These are phyloP conservation scores for Mucor racemosus DNA, from an alignment of 371 early-diverging fungal species.

Conservation along the genomic window DNA sequence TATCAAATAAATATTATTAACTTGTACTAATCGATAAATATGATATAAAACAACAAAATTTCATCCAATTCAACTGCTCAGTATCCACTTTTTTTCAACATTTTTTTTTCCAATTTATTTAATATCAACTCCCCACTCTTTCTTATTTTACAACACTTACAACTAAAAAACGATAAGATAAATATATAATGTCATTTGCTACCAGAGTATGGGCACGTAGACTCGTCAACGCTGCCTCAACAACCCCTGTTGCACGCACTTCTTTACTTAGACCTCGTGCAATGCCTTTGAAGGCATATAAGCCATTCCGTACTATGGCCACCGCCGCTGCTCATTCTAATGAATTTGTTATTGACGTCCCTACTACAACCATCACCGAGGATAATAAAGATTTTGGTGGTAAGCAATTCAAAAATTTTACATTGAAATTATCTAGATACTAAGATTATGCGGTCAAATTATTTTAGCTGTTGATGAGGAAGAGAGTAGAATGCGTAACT, in stretches of 20 bases:
- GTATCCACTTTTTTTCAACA: not conserved
- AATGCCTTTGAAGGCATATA: slow-evolving; percentile 25
- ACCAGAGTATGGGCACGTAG: slow-evolving; percentile 55
- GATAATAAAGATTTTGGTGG: slow-evolving; percentile 43
- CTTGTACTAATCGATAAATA: not conserved
- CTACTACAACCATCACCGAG: slow-evolving; percentile 51
- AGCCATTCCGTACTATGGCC: slow-evolving; percentile 51
- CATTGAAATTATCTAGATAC: not conserved
- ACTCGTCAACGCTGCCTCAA: slow-evolving; percentile 39
- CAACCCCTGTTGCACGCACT: slow-evolving; percentile 31
- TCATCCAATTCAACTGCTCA: not conserved
- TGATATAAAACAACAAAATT: not conserved
- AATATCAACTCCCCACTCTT: slow-evolving; percentile 25
- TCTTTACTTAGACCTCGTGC: slow-evolving; percentile 22
- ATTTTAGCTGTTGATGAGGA: slow-evolving; percentile 48
- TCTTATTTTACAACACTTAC: not conserved
- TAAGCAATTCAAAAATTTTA: slow-evolving; percentile 24
- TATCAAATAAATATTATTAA: not conserved
- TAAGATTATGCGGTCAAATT: not conserved
- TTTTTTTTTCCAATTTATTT: not conserved
- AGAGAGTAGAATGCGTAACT: slow-evolving; percentile 70
- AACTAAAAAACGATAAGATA: slow-evolving; percentile 4
- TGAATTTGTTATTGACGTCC: slow-evolving; percentile 23
- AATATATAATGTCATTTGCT: slow-evolving; percentile 48
- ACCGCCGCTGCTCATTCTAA: slow-evolving; percentile 31